Percentiles rank a stretch among this genome's conserved stretches.
Conservation (phyloP, 1,284 basidiomycete species). For the Sporisorium iseilematis-ciliati region DNA sequence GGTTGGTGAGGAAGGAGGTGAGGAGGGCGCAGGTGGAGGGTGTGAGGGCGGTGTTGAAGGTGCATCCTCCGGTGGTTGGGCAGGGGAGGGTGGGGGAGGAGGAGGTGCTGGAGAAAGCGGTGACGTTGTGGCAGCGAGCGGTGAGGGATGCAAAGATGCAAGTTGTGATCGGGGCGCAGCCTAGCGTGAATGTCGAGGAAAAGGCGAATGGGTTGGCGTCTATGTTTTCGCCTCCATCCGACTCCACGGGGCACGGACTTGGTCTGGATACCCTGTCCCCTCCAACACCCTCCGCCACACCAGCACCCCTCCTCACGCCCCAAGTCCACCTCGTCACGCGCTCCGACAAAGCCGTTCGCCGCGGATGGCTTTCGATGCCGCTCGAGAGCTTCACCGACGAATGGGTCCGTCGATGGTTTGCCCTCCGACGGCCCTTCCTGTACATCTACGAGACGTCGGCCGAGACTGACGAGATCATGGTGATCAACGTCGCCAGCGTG, state of each 20-base stretch:
- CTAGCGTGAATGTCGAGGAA: background rate
- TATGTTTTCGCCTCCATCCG: slow-evolving; percentile 11
- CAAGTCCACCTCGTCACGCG: slow-evolving; percentile 43
- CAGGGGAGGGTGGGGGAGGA: background rate
- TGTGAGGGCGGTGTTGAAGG: slow-evolving; percentile 79
- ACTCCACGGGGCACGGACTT: background rate
- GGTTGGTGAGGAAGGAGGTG: slow-evolving; percentile 78
- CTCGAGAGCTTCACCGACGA: slow-evolving; percentile 81
- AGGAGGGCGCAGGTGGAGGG: slow-evolving; percentile 89
- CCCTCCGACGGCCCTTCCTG: slow-evolving; percentile 86
- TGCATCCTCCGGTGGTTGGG: slow-evolving; percentile 15
- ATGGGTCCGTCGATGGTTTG: slow-evolving; percentile 89
- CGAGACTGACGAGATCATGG: slow-evolving; percentile 81
- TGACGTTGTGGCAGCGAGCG: slow-evolving; percentile 53
- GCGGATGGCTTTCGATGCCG: slow-evolving; percentile 83
- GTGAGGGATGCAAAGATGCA: slow-evolving; percentile 39
- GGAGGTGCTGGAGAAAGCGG: slow-evolving; percentile 35
- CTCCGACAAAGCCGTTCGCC: slow-evolving; percentile 85
- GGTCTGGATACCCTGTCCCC: slow-evolving; percentile 11
- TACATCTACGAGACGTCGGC: slow-evolving; percentile 84
- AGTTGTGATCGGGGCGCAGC: slow-evolving; percentile 47
- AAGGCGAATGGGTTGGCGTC: background rate
- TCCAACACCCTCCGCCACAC: background rate
- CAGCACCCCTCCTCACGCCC: slow-evolving; percentile 34
- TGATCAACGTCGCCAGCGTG: slow-evolving; percentile 86